A percentile compares a stretch with the other conserved stretches of the same genome.
Evolutionary conservation across 371 early-diverging fungal species (phyloP).

Genomic region (Blyttiomyces sp.): DNA sequence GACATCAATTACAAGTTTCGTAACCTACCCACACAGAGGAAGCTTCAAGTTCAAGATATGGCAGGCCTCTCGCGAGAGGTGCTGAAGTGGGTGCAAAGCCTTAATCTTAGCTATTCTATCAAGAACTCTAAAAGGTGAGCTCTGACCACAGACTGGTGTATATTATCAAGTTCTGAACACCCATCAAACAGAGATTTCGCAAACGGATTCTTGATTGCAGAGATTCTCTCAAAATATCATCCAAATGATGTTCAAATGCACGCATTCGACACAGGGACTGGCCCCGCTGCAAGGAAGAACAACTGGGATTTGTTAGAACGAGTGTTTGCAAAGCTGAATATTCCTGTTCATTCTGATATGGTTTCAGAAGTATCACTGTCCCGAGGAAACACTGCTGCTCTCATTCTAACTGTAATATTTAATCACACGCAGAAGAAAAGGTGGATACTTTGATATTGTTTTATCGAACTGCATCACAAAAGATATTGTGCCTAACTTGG

Average conservation of each 20-base stretch:
- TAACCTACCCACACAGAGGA: no score
- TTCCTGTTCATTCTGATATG: conserved; percentile 17
- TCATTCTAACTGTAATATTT: not conserved
- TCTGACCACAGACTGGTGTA: not conserved
- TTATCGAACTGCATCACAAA: no score
- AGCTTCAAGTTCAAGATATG: no score
- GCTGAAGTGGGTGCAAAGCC: conserved; percentile 45
- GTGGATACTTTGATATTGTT: no score
- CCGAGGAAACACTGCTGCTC: conserved; percentile 21
- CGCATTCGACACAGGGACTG: conserved; percentile 43
- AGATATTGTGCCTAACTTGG: no score
- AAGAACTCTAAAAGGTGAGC: conserved; percentile 41
- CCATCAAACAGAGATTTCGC: conserved; percentile 34
- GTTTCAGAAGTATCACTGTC: conserved; percentile 13
- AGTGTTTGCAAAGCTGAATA: conserved; percentile 27
- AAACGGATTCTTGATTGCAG: conserved; percentile 50
- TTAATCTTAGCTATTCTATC: conserved; percentile 41
- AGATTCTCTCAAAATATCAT: conserved; percentile 45
- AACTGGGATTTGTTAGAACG: conserved; percentile 44
- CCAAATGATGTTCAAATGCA: conserved; percentile 41
- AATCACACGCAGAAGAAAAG: no score
- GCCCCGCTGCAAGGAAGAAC: conserved; percentile 35
- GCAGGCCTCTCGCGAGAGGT: conserved; percentile 35
- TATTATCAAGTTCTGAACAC: not conserved
- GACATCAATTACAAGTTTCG: no score